phyloP scores from a whole-genome alignment of 768 basidiomycete genomes.

The Macrolepiota dolichaula region DNA sequence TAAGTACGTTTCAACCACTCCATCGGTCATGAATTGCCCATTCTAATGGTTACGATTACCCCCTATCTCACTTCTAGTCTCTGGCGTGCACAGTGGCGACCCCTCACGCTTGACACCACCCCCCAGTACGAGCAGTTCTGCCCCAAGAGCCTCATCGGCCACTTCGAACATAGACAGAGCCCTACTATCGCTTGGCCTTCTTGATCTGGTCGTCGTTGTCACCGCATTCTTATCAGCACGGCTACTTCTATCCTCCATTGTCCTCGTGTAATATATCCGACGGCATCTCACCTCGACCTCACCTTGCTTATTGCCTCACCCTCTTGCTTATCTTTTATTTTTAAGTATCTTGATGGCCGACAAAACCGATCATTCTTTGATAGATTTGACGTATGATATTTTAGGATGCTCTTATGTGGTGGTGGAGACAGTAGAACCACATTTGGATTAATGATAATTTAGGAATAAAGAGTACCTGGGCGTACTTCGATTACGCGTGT shows the following conservation, averaged over 20 bases:
- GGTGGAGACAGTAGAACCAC: background rate
- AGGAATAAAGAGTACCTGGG: background rate
- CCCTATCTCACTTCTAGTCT: background rate
- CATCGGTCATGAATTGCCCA: background rate
- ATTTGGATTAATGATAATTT: background rate
- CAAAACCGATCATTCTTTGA: background rate
- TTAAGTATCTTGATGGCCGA: background rate
- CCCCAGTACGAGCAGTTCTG: background rate
- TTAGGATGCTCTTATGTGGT: background rate
- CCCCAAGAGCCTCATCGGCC: background rate
- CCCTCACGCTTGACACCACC: constrained; percentile 1
- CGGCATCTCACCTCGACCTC: background rate
- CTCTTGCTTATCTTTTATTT: background rate
- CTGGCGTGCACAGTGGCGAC: constrained; percentile 4
- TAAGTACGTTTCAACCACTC: constrained; percentile 30
- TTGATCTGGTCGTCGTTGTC: constrained; percentile 1
- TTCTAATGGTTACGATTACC: background rate
- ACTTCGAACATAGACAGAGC: background rate
- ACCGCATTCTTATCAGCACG: background rate
- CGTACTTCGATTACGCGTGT: constrained; percentile 8
- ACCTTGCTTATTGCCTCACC: background rate
- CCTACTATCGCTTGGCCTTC: background rate
- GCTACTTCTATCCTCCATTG: background rate
- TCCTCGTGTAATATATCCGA: constrained; percentile 1
- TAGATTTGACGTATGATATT: background rate